A percentile compares a stretch with the other conserved stretches of the same genome.
These are phyloP conservation scores for Sicyos edulis DNA, from an alignment of 306 rosid species.

Conservation along the genomic window DNA sequence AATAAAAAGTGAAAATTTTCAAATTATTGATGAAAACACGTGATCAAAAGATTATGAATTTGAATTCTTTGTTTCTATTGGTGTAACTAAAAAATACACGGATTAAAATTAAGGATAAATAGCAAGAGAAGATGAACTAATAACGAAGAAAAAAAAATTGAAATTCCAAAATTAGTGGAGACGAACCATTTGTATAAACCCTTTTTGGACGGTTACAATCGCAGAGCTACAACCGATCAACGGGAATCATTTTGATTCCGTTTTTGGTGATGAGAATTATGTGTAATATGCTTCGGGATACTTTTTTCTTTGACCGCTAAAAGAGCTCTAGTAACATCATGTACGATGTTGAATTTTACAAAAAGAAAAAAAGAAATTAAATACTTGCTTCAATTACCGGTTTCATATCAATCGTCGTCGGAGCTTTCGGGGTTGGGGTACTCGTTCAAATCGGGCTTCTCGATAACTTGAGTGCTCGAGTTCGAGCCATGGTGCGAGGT, in stretches of 20 bases:
- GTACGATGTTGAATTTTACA: no score
- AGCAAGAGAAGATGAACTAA: no score
- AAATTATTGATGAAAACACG: no score
- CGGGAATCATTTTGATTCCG: not conserved
- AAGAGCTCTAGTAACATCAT: no score
- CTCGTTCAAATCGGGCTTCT: slow-evolving; percentile 64
- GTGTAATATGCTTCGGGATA: not conserved
- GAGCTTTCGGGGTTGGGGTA: slow-evolving; percentile 47
- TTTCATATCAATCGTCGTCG: slow-evolving; percentile 23
- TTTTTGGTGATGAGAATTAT: no score
- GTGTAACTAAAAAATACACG: no score
- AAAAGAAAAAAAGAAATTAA: no score
- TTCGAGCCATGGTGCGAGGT: slow-evolving; percentile 33
- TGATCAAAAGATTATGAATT: no score
- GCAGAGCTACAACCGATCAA: not conserved
- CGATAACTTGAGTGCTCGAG: slow-evolving; percentile 18
- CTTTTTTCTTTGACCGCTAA: not conserved
- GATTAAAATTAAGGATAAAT: not conserved
- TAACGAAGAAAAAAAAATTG: no score
- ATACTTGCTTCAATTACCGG: not conserved
- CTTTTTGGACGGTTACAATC: slow-evolving; percentile 11
- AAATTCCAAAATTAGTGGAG: not conserved
- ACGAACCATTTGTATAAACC: not conserved
- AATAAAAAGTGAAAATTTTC: no score
- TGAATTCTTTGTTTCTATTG: no score